Evolutionary conservation across 495 filamentous ascomycete genomes (phyloP).

Genomic region (Rhypophila decipiens): DNA sequence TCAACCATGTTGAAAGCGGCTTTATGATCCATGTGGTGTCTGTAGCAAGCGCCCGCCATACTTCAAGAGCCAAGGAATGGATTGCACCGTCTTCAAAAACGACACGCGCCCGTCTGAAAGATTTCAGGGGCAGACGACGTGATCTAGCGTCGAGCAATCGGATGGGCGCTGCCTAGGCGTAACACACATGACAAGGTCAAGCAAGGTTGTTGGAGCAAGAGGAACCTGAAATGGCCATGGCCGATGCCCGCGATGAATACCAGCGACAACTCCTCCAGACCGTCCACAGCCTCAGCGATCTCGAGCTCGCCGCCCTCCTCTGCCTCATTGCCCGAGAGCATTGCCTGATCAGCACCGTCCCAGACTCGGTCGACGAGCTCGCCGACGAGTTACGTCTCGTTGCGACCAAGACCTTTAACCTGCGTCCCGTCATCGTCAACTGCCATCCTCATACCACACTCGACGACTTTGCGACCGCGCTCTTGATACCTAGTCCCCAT

Average conservation of each 20-base stretch:
- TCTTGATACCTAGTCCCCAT: constrained; percentile 44
- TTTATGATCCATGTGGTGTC: no score
- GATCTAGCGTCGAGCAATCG: neutral
- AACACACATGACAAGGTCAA: no score
- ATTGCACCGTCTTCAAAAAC: neutral
- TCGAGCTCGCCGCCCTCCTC: constrained; percentile 80
- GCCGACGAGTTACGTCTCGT: constrained; percentile 67
- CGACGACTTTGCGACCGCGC: constrained; percentile 68
- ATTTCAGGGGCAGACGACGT: no score
- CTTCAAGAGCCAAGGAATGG: no score
- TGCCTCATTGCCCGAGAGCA: constrained; percentile 76
- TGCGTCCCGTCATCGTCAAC: constrained; percentile 59
- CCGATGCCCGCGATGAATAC: constrained; percentile 38
- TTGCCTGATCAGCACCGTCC: constrained; percentile 74
- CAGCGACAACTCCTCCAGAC: constrained; percentile 47
- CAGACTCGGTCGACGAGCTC: constrained; percentile 54
- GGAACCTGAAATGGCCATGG: constrained; percentile 6
- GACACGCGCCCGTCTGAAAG: neutral
- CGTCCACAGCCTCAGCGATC: constrained; percentile 71
- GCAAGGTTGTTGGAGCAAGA: no score
- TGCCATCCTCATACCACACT: constrained; percentile 67
- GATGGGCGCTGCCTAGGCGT: constrained; percentile 1
- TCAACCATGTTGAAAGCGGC: no score
- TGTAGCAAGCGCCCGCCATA: no score
- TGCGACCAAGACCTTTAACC: constrained; percentile 61